Base-by-base conservation (phyloP, 1,284 basidiomycete species). In the Tausonia pullulans region DNA sequence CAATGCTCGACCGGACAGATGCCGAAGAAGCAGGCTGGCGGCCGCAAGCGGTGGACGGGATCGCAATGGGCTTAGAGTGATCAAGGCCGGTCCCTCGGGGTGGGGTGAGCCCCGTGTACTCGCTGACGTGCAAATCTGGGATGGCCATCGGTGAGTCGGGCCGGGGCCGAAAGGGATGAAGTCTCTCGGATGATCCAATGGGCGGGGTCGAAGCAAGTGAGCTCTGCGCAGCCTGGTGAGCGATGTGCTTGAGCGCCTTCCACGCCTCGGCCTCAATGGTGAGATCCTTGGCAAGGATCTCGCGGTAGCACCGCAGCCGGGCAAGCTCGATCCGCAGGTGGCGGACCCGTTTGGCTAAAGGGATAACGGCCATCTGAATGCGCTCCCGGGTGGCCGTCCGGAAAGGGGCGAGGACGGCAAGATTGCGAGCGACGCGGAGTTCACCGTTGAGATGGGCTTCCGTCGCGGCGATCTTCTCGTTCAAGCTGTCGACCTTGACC, bases 401-500 rank as follows among this genome's bases (percentile, higher is more conserved):
- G 74, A 97, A 94, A 2, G 94, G 91, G 7, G 90, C 87, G 58
- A 96, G 79, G 60, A 88, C 83, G 2, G 85, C 86, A n/a, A 96
- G 80, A 71, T 93, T 94, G 53, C 87, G 84, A 16, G 87, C 83
- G 51, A 87, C 77, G 41, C 87, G 83, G 71, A 93, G 77, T 69
- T 87, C 83, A 11, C 81, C 76, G 58, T 87, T 83, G n/a, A 96
- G 82, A 65, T 83, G 81, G 0, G 79, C 73, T 69, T 85, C 83
- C n/a, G 81, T 78, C 1, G 79, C 73, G 13, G 78, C 74, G 60
- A 90, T 83, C 65, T 79, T 81, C 11, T 76, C 73, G 57, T 89
- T 83, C 60, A 93, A 75, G 54, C 86, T 82, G 51, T 77, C 74
- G 46, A 94, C 80, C 71, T 86, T 87, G 40, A 79, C 68, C 56